A percentile compares a stretch with the other conserved stretches of the same genome.
These are phyloP conservation scores for Gnaphalium uliginosum DNA, from an alignment of 129 eudicot genomes.

Conservation along the genomic window DNA sequence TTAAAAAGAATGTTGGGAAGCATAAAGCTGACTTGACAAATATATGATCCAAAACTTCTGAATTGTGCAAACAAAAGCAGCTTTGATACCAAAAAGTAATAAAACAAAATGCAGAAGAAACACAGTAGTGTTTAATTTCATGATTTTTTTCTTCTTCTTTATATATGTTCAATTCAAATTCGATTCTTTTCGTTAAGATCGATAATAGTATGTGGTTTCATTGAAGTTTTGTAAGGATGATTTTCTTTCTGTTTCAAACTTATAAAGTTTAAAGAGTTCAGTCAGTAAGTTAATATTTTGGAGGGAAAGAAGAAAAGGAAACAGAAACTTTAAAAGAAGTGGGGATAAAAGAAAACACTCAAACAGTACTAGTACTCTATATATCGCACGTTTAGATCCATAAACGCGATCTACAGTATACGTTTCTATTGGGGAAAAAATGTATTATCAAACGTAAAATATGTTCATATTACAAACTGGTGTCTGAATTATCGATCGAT, in stretches of 20 bases:
- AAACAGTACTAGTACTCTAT: not conserved
- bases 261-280: no score
- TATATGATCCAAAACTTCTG: constrained; percentile 40
- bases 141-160: constrained; percentile 10
- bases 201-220: no score
- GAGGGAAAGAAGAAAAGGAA: constrained; percentile 23
- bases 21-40: constrained; percentile 33
- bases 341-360: constrained; percentile 21
- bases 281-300: not conserved
- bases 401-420: no score
- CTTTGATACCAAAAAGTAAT: constrained; percentile 25
- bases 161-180: constrained; percentile 10
- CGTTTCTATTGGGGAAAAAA: no score
- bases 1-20: constrained; percentile 29
- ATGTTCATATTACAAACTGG: no score
- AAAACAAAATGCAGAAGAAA: constrained; percentile 33
- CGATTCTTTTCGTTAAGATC: no score
- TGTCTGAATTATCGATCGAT: no score
- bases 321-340: not conserved
- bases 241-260: no score
- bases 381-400: no score
- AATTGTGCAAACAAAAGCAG: constrained; percentile 39
- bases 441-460: no score
- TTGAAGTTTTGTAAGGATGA: no score
- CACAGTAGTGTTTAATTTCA: not conserved